These are phyloP conservation scores for Pelargonium myrrhifolium DNA, from an alignment of 441 rosid genomes.

Conservation along the genomic window DNA sequence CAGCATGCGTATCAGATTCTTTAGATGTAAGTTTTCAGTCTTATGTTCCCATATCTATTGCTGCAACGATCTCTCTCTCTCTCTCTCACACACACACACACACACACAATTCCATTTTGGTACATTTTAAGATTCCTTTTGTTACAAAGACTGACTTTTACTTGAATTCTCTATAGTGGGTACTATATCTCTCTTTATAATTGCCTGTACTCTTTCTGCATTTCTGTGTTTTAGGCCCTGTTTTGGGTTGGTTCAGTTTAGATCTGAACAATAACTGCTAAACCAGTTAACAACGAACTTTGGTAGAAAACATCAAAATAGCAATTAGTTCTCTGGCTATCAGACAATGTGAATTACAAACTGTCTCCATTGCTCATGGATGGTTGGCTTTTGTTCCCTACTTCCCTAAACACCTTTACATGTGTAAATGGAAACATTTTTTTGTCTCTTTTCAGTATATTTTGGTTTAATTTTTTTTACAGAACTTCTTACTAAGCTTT, in stretches of 20 bases:
- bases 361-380: not conserved
- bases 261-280: not conserved
- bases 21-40: slow-evolving; percentile 41
- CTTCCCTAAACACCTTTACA: not conserved
- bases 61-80: not conserved
- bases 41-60: slow-evolving; percentile 11
- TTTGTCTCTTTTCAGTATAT: not conserved
- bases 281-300: not conserved
- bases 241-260: not conserved
- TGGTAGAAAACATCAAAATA: not conserved
- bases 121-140: not conserved
- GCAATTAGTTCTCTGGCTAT: not conserved
- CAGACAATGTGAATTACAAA: not conserved
- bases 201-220: not conserved
- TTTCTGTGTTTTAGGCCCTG: not conserved
- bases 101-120: not conserved
- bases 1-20: slow-evolving; percentile 79
- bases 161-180: not conserved
- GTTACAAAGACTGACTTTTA: not conserved
- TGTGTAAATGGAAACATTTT: not conserved
- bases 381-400: not conserved
- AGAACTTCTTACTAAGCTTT: not conserved
- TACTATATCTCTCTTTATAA: not conserved
- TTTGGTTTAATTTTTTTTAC: not conserved
- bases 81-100: slow-evolving; percentile 7